Evolutionary conservation across 2,329 filamentous ascomycete species (phyloP), one percentile per base, ranked within the genome.

Genomic region (Verticillium klebahnii): DNA sequence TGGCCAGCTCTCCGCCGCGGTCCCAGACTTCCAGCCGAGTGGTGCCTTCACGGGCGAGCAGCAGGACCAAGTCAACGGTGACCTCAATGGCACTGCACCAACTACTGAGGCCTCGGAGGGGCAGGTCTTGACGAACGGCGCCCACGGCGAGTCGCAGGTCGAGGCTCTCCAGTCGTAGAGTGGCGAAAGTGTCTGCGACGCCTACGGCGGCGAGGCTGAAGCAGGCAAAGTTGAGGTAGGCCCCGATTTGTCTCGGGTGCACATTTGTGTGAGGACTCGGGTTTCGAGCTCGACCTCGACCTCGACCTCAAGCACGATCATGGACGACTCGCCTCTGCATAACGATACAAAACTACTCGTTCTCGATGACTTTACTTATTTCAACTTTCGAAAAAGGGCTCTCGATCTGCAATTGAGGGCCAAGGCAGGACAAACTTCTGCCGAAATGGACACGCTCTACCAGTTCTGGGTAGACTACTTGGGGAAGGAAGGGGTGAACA

Each of bases 401-500:
- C 68, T 82, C 45, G 71, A 74, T 32, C 66, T 77, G 62, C 73
- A 80, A 61, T 69, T 71, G 37, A 60, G 64, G 5, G 72, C 73
- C 37, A 64, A 71, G 31, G 37, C 68, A 19, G 72, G 74, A 56
- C 73, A 80, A 61, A 74, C 72, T 45, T 82, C 84, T 57, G 77
- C 80, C 63, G 82, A 87, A 69, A 87, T 89, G 81, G 82, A 85
- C 70, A 81, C 86, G 62, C 82, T 91, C 34, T 92, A 92, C 77
- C 82, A 87, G 66, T 91, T 91, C 77, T 93, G 89, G 89, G 86
- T 86, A 23, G 85, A 89, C 72, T 91, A 90, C 71, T 80, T 93
- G 65, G 82, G 87, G 65, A 82, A 85, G 69, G 39, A 54, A n/a
- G 88, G 90, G 75, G 92, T 93, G 82, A 90, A 93, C 73, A 80